Base-by-base conservation (phyloP, 371 early-diverging fungal genomes). In the Syncephalastrum sp. region DNA sequence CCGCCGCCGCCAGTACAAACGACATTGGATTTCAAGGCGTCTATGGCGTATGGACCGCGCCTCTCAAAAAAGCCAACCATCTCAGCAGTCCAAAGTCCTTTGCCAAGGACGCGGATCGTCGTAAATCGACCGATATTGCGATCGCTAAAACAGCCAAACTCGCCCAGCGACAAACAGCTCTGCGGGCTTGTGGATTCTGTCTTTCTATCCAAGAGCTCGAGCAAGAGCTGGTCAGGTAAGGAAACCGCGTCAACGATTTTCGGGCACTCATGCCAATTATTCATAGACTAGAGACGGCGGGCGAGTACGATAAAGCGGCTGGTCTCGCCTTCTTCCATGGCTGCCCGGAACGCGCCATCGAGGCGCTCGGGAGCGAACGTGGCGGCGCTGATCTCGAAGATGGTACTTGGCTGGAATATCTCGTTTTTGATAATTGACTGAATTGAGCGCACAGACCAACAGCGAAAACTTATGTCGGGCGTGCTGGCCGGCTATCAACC, bases 251-350 rank as follows among this genome's bases (percentile, higher is more conserved):
- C 17, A 7, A 55, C n/a, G 21, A 25, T 33, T 10, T 33, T 13
- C 29, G 7, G 15, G 12, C 1, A 53, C 33, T 33, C 23, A 50
- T 10, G 23, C 19, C 4, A 23, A 42, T 41, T 6, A 56, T 43
- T 50, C 1, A 38, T 61, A 84, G 88, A 46, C 64, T 94, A 53
- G 92, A 95, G 63, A 53, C 61, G 19, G 69, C 67, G 8, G 85
- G 82, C 5, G 79, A 91, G 50, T 90, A 75, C 65, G 93, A 91
- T 59, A 84, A 85, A 45, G 94, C 95, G 3, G 95, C 96, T 6
- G 92, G 84, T 14, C 83, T 86, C 81, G 91, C 94, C 4, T 79
- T 97, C 47, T 91, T 97, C 53, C 85, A 91, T 69, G 89, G 86
- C 29, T 74, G 83, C 55, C 70, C 88, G 10, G 83, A 82, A 50